These are phyloP conservation scores for Penstemon newberryi DNA, from an alignment of 257 asterid genomes.

Conservation along the genomic window DNA sequence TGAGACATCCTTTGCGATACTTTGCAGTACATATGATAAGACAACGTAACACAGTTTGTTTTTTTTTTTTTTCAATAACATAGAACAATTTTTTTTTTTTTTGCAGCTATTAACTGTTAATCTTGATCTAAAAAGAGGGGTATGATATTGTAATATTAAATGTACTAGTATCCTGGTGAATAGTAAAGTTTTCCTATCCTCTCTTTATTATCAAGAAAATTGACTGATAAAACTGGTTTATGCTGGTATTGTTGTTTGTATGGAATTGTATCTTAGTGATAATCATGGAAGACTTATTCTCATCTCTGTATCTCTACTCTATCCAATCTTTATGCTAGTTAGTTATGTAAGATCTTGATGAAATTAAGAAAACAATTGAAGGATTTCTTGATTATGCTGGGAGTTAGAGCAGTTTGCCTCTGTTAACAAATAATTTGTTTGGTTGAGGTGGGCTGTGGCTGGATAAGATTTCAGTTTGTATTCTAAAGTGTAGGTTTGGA, in stretches of 20 bases:
- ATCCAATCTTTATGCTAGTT: neutral
- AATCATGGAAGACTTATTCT: neutral
- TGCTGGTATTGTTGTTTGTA: neutral
- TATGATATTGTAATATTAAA: neutral
- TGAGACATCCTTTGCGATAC: neutral
- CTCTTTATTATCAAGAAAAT: too few relatives aligned
- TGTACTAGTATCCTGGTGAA: conserved; percentile 6
- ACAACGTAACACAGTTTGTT: neutral
- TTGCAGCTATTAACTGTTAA: conserved; percentile 1
- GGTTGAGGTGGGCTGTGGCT: neutral
- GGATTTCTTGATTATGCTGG: neutral
- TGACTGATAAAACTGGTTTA: neutral
- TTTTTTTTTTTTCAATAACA: conserved; percentile 7
- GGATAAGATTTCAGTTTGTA: too few relatives aligned
- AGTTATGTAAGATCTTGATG: neutral
- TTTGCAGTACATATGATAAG: neutral
- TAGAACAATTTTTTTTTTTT: neutral
- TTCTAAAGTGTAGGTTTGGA: neutral
- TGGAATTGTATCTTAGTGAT: neutral
- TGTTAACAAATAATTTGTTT: neutral
- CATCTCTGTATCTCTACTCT: neutral
- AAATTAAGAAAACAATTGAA: neutral
- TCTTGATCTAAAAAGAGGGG: neutral
- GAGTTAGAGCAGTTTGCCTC: neutral
- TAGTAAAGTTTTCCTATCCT: neutral